Conservation (phyloP, 345 rosid genomes). For the Boechera retrofracta region DNA sequence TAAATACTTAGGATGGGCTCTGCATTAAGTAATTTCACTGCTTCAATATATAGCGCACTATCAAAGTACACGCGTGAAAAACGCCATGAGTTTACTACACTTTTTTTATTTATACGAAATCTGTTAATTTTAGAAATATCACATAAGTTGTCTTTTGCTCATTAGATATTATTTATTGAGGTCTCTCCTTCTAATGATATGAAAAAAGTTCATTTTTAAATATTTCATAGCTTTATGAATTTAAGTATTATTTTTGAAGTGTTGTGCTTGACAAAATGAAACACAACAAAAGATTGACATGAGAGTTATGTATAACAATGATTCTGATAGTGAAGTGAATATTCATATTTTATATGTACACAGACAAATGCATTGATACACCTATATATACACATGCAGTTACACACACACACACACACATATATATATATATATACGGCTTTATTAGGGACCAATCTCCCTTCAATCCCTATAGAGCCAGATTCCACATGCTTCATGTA, state of each 20-base stretch:
- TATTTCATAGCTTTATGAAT: constrained; percentile 40
- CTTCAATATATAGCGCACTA: constrained; percentile 16
- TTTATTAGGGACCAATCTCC: constrained; percentile 28
- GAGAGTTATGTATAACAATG: constrained; percentile 41
- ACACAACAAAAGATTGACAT: constrained; percentile 45
- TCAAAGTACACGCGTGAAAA: background rate
- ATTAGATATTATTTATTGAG: constrained; percentile 31
- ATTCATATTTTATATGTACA: constrained; percentile 39
- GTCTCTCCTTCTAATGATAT: constrained; percentile 32
- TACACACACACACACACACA: background rate
- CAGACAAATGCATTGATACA: constrained; percentile 15
- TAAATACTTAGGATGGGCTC: constrained; percentile 14
- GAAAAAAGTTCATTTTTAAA: constrained; percentile 29
- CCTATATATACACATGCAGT: constrained; percentile 13
- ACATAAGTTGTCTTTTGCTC: constrained; percentile 31
- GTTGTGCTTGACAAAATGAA: constrained; percentile 40
- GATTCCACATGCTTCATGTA: constrained; percentile 10
- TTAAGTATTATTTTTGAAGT: constrained; percentile 28
- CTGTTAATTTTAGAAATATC: constrained; percentile 12
- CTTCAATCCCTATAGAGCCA: constrained; percentile 3
- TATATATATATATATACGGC: background rate
- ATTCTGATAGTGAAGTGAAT: constrained; percentile 44
- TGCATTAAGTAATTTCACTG: constrained; percentile 10
- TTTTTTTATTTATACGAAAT: constrained; percentile 1
- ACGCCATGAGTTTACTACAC: constrained; percentile 6